Percentiles rank a stretch among this genome's conserved stretches.
These are phyloP conservation scores for Tolypocladium inflatum DNA, from an alignment of 2,329 filamentous ascomycete genomes.

Conservation along the genomic window DNA sequence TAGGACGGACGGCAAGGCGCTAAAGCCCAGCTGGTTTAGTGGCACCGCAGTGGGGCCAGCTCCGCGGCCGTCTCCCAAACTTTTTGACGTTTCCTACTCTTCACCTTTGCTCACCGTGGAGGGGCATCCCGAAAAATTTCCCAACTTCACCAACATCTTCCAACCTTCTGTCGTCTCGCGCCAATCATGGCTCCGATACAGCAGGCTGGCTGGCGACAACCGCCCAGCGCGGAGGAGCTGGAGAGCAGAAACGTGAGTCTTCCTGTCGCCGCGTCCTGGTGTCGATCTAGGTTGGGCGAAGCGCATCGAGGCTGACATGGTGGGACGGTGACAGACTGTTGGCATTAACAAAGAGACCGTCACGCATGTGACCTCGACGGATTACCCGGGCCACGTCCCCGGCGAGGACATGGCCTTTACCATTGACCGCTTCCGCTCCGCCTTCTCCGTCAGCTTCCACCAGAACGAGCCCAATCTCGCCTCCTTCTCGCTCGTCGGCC, in stretches of 20 bases:
- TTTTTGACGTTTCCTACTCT: conserved; percentile 2
- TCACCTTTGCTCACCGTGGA: conserved; percentile 1
- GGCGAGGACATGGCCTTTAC: conserved; percentile 81
- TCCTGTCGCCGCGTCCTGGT: background rate
- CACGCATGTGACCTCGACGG: conserved; percentile 77
- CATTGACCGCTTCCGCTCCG: conserved; percentile 59
- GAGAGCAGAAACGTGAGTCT: conserved; percentile 49
- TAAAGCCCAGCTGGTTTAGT: background rate
- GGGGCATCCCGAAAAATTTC: conserved; percentile 3
- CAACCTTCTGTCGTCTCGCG: background rate
- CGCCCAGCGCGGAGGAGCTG: conserved; percentile 45
- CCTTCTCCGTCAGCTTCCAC: conserved; percentile 73
- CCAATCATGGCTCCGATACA: conserved; percentile 21
- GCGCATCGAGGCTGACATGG: conserved; percentile 4
- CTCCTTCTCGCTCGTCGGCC: conserved; percentile 82
- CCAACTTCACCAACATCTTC: background rate
- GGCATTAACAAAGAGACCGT: conserved; percentile 85
- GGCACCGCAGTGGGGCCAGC: background rate
- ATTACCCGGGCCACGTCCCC: conserved; percentile 85
- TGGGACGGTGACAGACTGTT: conserved; percentile 51
- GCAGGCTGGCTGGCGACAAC: conserved; percentile 22
- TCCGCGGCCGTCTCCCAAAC: background rate
- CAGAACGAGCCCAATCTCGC: conserved; percentile 67
- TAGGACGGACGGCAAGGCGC: background rate
- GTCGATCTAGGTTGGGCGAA: background rate